These are phyloP conservation scores for Acacia crassicarpa DNA, from an alignment of 306 rosid genomes.

Conservation along the genomic window DNA sequence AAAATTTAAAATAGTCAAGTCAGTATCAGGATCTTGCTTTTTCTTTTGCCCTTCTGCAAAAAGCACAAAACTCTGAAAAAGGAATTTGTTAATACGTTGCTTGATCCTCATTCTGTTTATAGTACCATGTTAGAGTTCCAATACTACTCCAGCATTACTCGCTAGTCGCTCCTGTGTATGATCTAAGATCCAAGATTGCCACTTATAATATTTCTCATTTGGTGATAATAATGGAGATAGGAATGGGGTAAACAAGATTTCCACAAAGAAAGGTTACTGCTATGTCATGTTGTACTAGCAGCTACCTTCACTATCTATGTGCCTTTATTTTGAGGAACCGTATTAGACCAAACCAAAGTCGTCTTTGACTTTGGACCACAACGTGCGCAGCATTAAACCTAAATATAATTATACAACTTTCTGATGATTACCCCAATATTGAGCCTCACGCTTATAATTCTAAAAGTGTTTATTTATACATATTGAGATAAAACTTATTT, in stretches of 20 bases:
- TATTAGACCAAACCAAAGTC: background rate
- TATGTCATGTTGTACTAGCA: too few species aligned
- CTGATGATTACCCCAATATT: background rate
- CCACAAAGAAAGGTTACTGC: too few species aligned
- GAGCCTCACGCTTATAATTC: too few species aligned
- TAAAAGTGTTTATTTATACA: too few species aligned
- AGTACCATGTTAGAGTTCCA: background rate
- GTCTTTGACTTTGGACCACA: constrained; percentile 3
- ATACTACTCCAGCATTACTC: background rate
- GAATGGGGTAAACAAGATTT: too few species aligned
- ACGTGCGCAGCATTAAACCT: background rate
- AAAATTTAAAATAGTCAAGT: background rate
- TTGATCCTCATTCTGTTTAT: background rate
- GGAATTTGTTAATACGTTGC: background rate
- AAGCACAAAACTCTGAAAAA: background rate
- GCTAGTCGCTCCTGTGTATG: background rate
- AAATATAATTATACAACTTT: background rate
- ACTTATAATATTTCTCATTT: background rate
- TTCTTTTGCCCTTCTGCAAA: constrained; percentile 42
- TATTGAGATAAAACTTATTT: too few species aligned
- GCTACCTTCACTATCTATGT: background rate
- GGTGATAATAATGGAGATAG: too few species aligned
- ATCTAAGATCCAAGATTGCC: background rate
- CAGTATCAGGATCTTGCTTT: constrained; percentile 40
- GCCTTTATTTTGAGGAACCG: background rate